Evolutionary conservation across 2,329 filamentous ascomycete genomes (phyloP), one percentile per base, ranked within the genome.

Genomic region (Albifimbria verrucaria): DNA sequence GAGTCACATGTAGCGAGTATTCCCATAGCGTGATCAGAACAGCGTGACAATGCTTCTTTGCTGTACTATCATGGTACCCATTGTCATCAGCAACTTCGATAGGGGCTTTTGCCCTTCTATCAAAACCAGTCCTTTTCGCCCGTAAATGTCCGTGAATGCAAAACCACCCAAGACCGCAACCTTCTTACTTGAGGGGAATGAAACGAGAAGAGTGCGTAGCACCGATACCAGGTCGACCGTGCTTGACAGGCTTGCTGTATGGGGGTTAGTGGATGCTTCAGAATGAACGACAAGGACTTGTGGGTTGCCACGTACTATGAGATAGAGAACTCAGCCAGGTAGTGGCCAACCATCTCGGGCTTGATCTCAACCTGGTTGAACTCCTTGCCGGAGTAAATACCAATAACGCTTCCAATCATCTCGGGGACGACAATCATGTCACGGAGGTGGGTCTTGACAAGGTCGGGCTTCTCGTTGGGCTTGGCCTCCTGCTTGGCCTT

Each of bases 361-460:
- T 97, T 97, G 83, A 99, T 94, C 81, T 99, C 94, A 70, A 99
- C 92, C 86, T 97, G 93, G 89, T 99, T 99, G 90, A 99, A 99
- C 81, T 97, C 92, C 89, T 99, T 99, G 76, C 94, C 94, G 66
- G 91, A 96, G 90, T 99, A 99, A 85, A 99, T 94, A 76, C 92
- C 94, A 72, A 99, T 89, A 72, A 99, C 93, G 79, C 85, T 90
- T 72, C 94, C 94, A 75, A 99, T 99, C 94, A 99, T 97, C 86
- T 99, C 94, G 71, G 94, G 94, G 68, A 99, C 94, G 74, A 99
- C 88, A 77, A 99, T 97, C 94, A 99, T 99, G 85, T 99, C 89
- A 80, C 93, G 92, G 72, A 99, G 89, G 79, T 99, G 93, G 61
- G 93, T 99, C 89, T 97, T 97, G 85, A 97, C 93, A 72, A 94